Conservation (phyloP, 2,329 filamentous ascomycete species). For the Verticillium klebahnii region DNA sequence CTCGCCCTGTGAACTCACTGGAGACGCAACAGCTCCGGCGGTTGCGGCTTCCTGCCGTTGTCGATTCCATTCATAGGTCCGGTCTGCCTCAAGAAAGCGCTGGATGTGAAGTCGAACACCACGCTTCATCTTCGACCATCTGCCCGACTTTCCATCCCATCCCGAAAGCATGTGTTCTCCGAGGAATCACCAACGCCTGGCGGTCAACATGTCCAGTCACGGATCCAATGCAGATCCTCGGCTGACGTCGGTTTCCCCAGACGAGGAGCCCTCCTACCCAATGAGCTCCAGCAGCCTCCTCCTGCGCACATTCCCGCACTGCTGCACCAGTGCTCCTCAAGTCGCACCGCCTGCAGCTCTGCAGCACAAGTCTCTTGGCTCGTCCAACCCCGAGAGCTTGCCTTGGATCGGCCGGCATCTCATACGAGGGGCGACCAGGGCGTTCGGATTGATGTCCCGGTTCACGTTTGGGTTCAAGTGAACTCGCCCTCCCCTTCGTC, state of each 20-base stretch:
- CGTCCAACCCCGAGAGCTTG: not conserved
- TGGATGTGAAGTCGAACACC: too few species aligned
- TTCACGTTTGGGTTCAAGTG: not conserved
- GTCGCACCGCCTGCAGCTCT: not conserved
- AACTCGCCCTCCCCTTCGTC: not conserved
- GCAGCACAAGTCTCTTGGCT: not conserved
- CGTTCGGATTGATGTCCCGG: not conserved
- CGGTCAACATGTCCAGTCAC: not conserved
- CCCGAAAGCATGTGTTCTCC: not conserved
- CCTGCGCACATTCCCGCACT: not conserved
- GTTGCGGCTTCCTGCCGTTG: not conserved
- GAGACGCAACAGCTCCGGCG: not conserved
- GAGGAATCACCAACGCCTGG: not conserved
- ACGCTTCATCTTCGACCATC: too few species aligned
- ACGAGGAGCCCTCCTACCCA: not conserved
- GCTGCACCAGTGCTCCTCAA: not conserved
- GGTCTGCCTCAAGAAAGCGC: too few species aligned
- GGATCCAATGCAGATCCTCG: not conserved
- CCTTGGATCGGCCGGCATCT: slow-evolving; percentile 2
- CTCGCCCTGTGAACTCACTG: not conserved
- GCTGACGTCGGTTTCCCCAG: slow-evolving; percentile 3
- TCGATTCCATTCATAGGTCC: not conserved
- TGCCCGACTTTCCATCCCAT: not conserved
- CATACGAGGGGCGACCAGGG: not conserved
- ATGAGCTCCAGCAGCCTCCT: not conserved